A percentile compares a stretch with the other conserved stretches of the same genome.
Evolutionary conservation across 305 asterid genomes (phyloP).

Genomic region (Plantago rigida): DNA sequence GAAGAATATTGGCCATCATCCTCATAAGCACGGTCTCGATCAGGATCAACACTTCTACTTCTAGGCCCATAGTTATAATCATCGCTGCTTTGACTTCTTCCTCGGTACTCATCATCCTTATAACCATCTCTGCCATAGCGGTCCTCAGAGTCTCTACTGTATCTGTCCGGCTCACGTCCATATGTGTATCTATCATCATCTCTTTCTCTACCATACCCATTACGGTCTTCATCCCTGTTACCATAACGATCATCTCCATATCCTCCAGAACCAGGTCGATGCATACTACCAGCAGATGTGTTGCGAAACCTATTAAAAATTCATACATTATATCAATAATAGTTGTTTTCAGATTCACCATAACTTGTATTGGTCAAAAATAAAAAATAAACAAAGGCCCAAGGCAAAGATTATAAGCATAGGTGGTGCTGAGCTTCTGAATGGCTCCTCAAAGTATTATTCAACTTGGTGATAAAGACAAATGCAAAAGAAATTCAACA

Average conservation of each 20-base stretch:
- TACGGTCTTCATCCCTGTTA: slow-evolving; percentile 51
- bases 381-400: too few species aligned
- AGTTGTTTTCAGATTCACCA: too few species aligned
- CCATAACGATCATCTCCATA: slow-evolving; percentile 54
- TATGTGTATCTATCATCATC: slow-evolving; percentile 51
- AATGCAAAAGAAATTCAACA: neutral
- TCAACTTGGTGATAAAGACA: neutral
- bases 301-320: slow-evolving; percentile 49
- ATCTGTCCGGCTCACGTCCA: slow-evolving; percentile 68
- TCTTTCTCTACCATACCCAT: slow-evolving; percentile 55
- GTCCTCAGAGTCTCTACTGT: slow-evolving; percentile 65
- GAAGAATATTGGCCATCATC: slow-evolving; percentile 78
- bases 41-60: slow-evolving; percentile 76
- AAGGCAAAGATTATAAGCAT: too few species aligned
- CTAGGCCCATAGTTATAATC: slow-evolving; percentile 55
- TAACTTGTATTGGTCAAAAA: too few species aligned
- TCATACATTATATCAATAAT: slow-evolving; percentile 3
- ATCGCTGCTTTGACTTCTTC: slow-evolving; percentile 55
- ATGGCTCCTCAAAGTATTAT: neutral
- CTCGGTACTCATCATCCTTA: slow-evolving; percentile 56
- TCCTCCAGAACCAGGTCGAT: slow-evolving; percentile 73
- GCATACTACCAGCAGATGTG: slow-evolving; percentile 52
- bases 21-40: slow-evolving; percentile 49
- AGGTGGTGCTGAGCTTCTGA: too few species aligned
- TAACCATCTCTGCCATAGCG: slow-evolving; percentile 57